A percentile compares a stretch with the other conserved stretches of the same genome.
These are phyloP conservation scores for Diacronema lutheri DNA, from an alignment of 78 protist genomes.

Conservation along the genomic window DNA sequence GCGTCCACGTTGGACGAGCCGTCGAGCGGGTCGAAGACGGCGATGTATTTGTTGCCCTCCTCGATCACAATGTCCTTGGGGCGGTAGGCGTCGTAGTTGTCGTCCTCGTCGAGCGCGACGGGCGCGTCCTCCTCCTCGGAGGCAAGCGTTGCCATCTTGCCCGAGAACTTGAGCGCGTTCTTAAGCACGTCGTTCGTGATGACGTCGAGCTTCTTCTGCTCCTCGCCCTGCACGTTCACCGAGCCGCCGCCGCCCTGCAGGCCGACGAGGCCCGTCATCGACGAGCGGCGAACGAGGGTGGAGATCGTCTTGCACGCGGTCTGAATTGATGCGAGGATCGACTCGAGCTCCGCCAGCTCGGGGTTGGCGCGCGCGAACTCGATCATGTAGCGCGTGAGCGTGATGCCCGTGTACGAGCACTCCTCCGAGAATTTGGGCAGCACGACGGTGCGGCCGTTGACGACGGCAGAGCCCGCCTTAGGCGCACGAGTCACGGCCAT, in stretches of 20 bases:
- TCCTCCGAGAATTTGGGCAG: conserved; percentile 11
- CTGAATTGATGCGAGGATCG: conserved; percentile 1
- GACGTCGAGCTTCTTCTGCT: conserved; percentile 56
- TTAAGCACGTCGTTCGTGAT: conserved; percentile 44
- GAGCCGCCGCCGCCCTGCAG: conserved; percentile 5
- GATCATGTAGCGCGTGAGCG: conserved; percentile 41
- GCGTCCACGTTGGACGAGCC: conserved; percentile 61
- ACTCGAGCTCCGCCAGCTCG: conserved; percentile 2
- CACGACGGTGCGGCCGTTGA: no score
- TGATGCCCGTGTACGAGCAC: conserved; percentile 20
- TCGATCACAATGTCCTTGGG: no score
- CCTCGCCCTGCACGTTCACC: conserved; percentile 40
- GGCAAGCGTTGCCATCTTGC: conserved; percentile 36
- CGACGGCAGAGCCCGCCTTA: no score
- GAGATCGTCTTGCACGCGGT: conserved; percentile 6
- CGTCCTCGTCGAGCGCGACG: background rate
- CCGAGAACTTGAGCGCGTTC: conserved; percentile 37
- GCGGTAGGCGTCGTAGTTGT: background rate
- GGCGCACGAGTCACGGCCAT: no score
- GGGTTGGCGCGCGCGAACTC: conserved; percentile 29
- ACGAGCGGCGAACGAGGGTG: background rate
- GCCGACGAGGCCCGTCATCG: background rate
- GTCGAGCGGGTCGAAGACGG: conserved; percentile 57
- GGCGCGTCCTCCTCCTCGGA: conserved; percentile 51
- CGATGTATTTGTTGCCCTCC: background rate